Percentiles rank a stretch among this genome's conserved stretches.
phyloP scores from a whole-genome alignment of 345 rosid species.

The Reutealis trisperma region DNA sequence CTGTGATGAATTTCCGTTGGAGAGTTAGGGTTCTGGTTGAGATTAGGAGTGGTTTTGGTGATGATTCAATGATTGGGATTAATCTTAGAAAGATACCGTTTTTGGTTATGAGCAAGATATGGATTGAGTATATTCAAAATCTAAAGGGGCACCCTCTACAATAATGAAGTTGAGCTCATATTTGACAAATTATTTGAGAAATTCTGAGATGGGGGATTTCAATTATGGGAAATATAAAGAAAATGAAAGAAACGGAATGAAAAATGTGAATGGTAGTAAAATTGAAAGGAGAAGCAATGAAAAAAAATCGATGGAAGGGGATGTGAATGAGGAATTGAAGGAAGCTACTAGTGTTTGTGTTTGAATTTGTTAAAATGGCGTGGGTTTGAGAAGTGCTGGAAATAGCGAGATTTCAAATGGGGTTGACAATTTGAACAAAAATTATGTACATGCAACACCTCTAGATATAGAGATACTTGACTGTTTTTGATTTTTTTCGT shows the following conservation, averaged over 20 bases:
- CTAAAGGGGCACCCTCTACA: background rate
- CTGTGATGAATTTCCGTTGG: conserved; percentile 79
- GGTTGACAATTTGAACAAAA: too few species aligned
- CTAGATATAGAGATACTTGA: too few species aligned
- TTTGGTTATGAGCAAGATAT: conserved; percentile 83
- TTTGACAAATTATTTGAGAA: too few species aligned
- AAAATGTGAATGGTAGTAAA: conserved; percentile 25
- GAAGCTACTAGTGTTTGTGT: conserved; percentile 36
- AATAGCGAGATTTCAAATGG: too few species aligned
- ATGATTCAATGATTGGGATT: conserved; percentile 45
- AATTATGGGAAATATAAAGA: conserved; percentile 46
- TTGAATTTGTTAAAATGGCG: conserved; percentile 28
- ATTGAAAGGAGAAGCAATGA: conserved; percentile 50
- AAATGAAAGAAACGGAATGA: conserved; percentile 40
- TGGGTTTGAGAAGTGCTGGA: too few species aligned
- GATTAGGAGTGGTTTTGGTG: conserved; percentile 33
- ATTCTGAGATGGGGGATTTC: conserved; percentile 37
- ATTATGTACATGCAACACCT: too few species aligned
- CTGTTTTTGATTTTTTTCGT: too few species aligned
- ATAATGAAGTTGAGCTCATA: conserved; percentile 11
- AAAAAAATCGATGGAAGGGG: conserved; percentile 48
- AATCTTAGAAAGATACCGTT: conserved; percentile 65
- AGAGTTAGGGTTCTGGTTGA: conserved; percentile 85
- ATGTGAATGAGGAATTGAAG: conserved; percentile 57
- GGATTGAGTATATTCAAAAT: conserved; percentile 65